A percentile compares a stretch with the other conserved stretches of the same genome.
phyloP scores from a whole-genome alignment of 768 basidiomycete genomes.

The Tricholoma bakamatsutake region DNA sequence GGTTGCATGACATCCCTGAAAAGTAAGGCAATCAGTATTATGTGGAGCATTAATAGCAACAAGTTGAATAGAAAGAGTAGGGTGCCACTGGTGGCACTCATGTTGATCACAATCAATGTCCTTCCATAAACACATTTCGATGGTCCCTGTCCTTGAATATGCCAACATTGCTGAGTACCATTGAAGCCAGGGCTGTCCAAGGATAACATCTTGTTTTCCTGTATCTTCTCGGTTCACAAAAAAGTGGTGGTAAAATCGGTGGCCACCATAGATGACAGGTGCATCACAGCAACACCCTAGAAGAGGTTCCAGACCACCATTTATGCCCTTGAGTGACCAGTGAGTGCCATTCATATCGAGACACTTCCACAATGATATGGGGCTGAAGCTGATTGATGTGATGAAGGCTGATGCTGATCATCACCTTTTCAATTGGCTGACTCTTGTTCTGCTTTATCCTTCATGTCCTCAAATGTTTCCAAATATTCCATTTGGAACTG shows the following conservation, averaged over 20 bases:
- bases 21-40: background rate
- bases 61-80: conserved; percentile 10
- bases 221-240: conserved; percentile 12
- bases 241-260: conserved; percentile 22
- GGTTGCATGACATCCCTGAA: background rate
- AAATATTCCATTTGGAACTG: too few species aligned
- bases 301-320: conserved; percentile 6
- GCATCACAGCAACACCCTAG: conserved; percentile 15
- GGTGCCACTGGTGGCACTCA: background rate
- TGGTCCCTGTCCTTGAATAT: conserved; percentile 8
- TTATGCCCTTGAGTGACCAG: too few species aligned
- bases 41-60: background rate
- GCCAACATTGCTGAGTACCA: conserved; percentile 14
- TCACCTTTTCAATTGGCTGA: too few species aligned
- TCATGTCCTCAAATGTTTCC: too few species aligned
- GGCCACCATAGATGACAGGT: conserved; percentile 7
- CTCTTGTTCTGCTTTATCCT: too few species aligned
- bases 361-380: too few species aligned
- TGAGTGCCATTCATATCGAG: too few species aligned
- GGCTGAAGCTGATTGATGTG: too few species aligned
- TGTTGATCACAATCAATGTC: conserved; percentile 4
- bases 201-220: conserved; percentile 12
- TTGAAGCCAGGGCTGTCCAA: conserved; percentile 20
- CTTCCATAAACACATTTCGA: conserved; percentile 14
- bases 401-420: too few species aligned